Percentiles rank a stretch among this genome's conserved stretches.
Conservation (phyloP, 1,284 basidiomycete genomes). For the Pholiota adiposa region DNA sequence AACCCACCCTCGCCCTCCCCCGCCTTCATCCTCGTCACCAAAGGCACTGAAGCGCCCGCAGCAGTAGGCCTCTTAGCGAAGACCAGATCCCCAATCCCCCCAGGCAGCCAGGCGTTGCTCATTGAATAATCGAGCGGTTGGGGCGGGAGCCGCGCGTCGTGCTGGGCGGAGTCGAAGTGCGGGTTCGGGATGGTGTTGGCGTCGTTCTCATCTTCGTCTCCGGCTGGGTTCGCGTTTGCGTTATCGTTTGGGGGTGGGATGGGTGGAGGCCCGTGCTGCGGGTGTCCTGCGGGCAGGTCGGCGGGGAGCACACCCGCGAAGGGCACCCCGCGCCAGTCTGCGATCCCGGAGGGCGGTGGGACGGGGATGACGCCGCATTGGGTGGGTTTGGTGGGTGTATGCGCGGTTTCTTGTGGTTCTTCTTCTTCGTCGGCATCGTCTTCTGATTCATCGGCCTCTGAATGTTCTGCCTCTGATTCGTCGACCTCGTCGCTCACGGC, state of each 20-base stretch:
- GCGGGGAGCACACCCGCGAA: conserved; percentile 3
- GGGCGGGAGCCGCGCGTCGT: conserved; percentile 16
- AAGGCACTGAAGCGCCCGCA: background rate
- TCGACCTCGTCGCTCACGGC: too few species aligned
- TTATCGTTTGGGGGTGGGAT: too few species aligned
- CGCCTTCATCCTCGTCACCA: background rate
- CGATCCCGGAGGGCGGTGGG: background rate
- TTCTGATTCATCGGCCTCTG: background rate
- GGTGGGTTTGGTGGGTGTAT: too few species aligned
- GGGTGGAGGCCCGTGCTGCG: background rate
- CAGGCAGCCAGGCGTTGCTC: conserved; percentile 59
- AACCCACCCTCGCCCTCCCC: background rate
- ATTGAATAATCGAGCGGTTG: conserved; percentile 50
- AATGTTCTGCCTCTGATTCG: too few species aligned
- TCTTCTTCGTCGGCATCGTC: background rate
- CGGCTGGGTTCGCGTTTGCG: too few species aligned
- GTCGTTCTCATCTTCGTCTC: too few species aligned
- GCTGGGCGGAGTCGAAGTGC: background rate
- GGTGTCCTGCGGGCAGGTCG: conserved; percentile 2
- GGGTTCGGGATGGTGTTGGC: background rate
- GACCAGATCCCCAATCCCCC: conserved; percentile 22
- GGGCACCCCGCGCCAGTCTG: conserved; percentile 4
- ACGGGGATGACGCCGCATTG: conserved; percentile 5
- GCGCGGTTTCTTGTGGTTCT: background rate
- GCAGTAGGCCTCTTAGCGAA: background rate